phyloP scores from a whole-genome alignment of 495 filamentous ascomycete genomes.

The Podospora didyma region DNA sequence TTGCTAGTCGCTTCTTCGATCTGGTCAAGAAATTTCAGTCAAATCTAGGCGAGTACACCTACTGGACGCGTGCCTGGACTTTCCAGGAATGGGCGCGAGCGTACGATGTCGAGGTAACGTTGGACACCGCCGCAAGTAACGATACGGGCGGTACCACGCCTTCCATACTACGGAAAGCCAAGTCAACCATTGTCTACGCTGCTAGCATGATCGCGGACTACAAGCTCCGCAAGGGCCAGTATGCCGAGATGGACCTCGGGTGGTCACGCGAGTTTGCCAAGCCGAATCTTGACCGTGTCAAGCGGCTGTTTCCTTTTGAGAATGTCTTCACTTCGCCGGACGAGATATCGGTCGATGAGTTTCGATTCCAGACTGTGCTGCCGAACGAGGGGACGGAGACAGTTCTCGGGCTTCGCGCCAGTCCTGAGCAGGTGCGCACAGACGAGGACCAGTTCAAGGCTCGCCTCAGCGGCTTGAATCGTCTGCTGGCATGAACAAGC shows the following conservation, averaged over 20 bases:
- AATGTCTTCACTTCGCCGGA: background rate
- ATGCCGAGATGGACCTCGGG: background rate
- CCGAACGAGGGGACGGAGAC: background rate
- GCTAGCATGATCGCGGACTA: background rate
- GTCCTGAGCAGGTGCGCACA: background rate
- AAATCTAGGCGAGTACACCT: background rate
- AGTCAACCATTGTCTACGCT: background rate
- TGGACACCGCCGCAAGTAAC: background rate
- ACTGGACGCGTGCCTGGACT: background rate
- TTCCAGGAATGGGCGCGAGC: background rate
- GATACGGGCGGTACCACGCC: background rate
- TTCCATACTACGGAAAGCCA: background rate
- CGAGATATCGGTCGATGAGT: background rate
- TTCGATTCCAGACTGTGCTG: background rate
- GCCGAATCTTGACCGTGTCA: background rate
- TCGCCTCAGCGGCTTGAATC: background rate
- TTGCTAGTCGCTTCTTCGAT: background rate
- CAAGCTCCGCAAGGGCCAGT: background rate
- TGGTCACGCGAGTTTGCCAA: background rate
- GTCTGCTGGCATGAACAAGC: background rate
- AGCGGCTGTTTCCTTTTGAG: background rate
- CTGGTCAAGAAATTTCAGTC: background rate
- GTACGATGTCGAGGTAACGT: background rate
- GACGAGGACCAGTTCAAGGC: background rate
- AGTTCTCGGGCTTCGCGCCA: background rate